A percentile compares a stretch with the other conserved stretches of the same genome.
Evolutionary conservation across 2,329 filamentous ascomycete genomes (phyloP).

Genomic region (Cadophora malorum): DNA sequence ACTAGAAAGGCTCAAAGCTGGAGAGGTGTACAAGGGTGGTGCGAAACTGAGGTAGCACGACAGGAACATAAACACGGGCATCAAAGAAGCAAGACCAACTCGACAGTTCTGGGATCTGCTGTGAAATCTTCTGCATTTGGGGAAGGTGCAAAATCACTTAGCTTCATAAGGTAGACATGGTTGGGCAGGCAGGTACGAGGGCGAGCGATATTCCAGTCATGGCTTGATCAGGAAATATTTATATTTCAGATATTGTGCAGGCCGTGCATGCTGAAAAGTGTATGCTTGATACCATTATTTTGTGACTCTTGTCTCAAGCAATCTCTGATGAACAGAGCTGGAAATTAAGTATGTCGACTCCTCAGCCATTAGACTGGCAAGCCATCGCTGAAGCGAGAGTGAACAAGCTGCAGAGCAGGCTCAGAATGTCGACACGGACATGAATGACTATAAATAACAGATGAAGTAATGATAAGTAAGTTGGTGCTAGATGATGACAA

Average conservation of each 20-base stretch:
- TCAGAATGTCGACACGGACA: not conserved
- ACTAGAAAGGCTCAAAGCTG: not conserved
- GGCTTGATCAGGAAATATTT: no score
- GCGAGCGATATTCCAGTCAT: not conserved
- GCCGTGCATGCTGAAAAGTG: no score
- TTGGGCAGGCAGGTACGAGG: not conserved
- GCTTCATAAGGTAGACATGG: not conserved
- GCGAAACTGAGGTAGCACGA: not conserved
- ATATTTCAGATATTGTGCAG: no score
- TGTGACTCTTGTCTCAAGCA: no score
- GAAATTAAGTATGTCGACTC: no score
- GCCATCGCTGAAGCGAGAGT: not conserved
- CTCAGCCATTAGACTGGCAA: not conserved
- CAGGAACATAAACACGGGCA: not conserved
- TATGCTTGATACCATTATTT: no score
- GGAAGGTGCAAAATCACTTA: not conserved
- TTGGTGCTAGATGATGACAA: constrained; percentile 10
- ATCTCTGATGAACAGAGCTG: no score
- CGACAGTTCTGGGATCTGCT: not conserved
- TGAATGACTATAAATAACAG: not conserved
- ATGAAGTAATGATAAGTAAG: not conserved
- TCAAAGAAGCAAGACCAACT: not conserved
- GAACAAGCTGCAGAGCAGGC: not conserved
- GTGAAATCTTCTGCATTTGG: not conserved
- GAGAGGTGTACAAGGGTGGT: not conserved